A percentile compares a stretch with the other conserved stretches of the same genome.
Conservation (phyloP, 345 rosid genomes). For the Acer yangbiense region DNA sequence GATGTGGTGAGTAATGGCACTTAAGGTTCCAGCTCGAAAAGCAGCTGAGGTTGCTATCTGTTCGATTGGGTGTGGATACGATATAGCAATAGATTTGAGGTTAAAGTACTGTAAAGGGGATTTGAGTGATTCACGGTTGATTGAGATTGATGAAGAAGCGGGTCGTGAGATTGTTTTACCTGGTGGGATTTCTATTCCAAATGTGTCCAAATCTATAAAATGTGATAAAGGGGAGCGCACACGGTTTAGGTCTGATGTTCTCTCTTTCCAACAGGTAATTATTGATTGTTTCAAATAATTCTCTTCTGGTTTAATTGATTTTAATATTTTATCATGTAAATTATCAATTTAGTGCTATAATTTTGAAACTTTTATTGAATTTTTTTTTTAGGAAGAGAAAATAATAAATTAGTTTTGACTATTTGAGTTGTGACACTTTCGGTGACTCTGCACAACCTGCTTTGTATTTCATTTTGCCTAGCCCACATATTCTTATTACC, state of each 20-base stretch:
- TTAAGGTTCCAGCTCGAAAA: conserved; percentile 59
- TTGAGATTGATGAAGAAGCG: conserved; percentile 65
- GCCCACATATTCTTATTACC: background rate
- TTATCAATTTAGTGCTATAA: background rate
- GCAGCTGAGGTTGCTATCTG: conserved; percentile 91
- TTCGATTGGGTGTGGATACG: conserved; percentile 90
- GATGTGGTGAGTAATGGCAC: conserved; percentile 68
- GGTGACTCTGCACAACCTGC: background rate
- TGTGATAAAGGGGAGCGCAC: conserved; percentile 96
- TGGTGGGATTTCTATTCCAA: conserved; percentile 75
- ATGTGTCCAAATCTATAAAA: conserved; percentile 80
- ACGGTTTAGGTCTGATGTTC: conserved; percentile 79
- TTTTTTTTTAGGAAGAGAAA: background rate
- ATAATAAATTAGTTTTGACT: no score
- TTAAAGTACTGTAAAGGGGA: conserved; percentile 79
- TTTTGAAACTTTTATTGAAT: background rate
- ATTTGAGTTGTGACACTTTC: background rate
- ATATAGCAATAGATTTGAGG: conserved; percentile 70
- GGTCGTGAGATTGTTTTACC: conserved; percentile 70
- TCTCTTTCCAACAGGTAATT: conserved; percentile 86
- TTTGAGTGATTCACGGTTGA: conserved; percentile 49
- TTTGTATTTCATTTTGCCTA: background rate
- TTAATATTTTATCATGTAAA: background rate
- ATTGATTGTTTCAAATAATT: background rate
- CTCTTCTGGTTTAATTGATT: background rate